Evolutionary conservation across 768 basidiomycete genomes (phyloP), one percentile per base, ranked within the genome.

Genomic region (Boletus tomentosulus): DNA sequence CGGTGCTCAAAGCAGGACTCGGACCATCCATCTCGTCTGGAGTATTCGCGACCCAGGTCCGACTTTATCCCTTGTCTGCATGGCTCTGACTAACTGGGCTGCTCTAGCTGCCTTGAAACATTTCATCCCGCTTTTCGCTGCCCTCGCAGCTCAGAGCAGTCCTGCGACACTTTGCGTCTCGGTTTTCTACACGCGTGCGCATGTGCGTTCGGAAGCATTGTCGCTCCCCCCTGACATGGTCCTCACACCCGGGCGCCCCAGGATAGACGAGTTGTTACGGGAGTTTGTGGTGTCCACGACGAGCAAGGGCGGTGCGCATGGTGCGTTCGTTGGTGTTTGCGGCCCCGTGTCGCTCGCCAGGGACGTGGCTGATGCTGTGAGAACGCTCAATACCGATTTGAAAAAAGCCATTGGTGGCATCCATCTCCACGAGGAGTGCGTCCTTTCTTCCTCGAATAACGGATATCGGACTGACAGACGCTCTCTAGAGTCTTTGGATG

Each of bases 231-330:
- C 67, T 31, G 71, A 72, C 2, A 61, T 82, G 27, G 73, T 75
- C 12, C 70, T 86, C 47, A 64, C 67, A n/a, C 69, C 81, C 2
- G 78, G 82, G 10, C 76, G 85, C 24, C 85, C 84, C 2, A 72
- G 74, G 41, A 63, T 85, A 13, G 61, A 59, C 4, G 74, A 73
- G 48, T 63, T 78, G 27, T 59, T 86, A 12, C 76, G 80, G 30
- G 64, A 66, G 10, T 71, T 78, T 3, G 71, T 81, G 16, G 58
- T 66, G 9, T 68, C 70, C 24, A 75, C 80, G 12, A 69, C 73
- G 33, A 63, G 65, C 10, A 57, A 76, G 3, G 73, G 72, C 6
- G 50, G 43, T 1, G 28, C 25, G 3, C 56, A 58, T 6, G 77
- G 77, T 28, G 62, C 74, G 8, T 66, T 78, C 39, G 68, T 78